A percentile compares a stretch with the other conserved stretches of the same genome.
phyloP scores from a whole-genome alignment of 208 protist genomes.

The Leishmania mexicana region DNA sequence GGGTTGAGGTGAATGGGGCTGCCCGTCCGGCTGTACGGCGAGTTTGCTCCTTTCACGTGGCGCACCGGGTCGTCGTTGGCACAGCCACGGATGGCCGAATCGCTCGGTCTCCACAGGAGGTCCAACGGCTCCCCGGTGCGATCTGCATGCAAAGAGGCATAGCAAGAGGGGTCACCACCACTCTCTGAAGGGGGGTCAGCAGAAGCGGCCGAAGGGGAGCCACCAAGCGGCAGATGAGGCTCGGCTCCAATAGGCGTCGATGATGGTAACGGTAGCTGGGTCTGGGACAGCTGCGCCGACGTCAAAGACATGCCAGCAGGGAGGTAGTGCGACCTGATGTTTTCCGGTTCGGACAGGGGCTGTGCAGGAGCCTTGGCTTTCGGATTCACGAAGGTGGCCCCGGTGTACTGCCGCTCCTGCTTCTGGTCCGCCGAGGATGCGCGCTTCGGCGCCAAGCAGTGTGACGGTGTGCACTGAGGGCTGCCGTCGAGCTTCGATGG shows the following conservation, averaged over 20 bases:
- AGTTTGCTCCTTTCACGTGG: constrained; percentile 18
- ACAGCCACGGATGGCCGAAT: not conserved
- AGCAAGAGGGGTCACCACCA: not conserved
- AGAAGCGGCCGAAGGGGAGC: not conserved
- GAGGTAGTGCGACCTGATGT: constrained; percentile 3
- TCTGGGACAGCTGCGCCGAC: not conserved
- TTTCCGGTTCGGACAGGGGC: constrained; percentile 4
- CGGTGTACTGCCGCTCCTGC: not conserved
- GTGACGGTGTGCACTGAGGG: not conserved
- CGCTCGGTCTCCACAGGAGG: not conserved
- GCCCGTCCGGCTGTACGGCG: constrained; percentile 20
- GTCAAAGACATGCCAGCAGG: constrained; percentile 1
- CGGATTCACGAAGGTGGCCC: constrained; percentile 2
- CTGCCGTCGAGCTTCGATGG: constrained; percentile 4
- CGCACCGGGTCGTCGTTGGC: not conserved
- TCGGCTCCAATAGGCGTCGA: not conserved
- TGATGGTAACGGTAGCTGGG: not conserved
- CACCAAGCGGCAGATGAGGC: not conserved
- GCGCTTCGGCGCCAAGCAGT: not conserved
- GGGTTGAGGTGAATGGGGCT: constrained; percentile 38
- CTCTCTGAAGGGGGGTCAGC: not conserved
- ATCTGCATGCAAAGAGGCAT: not conserved
- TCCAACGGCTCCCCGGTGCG: not conserved
- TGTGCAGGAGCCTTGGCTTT: not conserved
- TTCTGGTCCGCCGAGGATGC: not conserved